Base-by-base conservation (phyloP, 139 green algal species). In the Haematococcus sp. region DNA sequence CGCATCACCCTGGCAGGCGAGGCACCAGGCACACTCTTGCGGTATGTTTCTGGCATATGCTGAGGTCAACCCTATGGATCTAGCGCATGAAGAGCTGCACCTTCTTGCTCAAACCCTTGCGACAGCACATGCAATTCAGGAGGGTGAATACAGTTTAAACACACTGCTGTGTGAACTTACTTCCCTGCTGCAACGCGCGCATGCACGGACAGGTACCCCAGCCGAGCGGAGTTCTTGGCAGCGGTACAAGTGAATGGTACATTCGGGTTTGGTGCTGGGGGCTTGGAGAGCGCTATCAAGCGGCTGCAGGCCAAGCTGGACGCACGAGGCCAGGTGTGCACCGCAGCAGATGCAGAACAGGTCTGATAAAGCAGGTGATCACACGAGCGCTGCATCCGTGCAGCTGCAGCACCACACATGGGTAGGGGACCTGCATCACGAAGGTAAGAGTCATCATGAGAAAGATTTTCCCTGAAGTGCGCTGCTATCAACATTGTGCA, bases 201-300 rank as follows among this genome's bases (percentile, higher is more conserved):
- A 4, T 30, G 20, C 23, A 4, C 40, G 40, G 31, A 19, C 60
- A 75, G 65, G n/a, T 74, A 49, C 66, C 2, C 28, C 55, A 64
- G 30, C 58, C 65, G 33, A 25, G 64, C 27, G 3, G 64, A 63
- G 28, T 70, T 70, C 33, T 55, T 74, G 28, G 66, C 30, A 19
- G 74, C 74, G 0, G 27, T 74, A 22, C 13, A 22, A 4, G n/a
- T 40, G 23, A 70, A 70, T 43, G 25, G 2, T 25, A 65, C 63
- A 2, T 68, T 68, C 51, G 61, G 61, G 32, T 68, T 49, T n/a
- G 61, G 61, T 2, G 15, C 9, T 11, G 61, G 61, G 25, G 61
- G 61, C 17, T 31, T 68, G 31, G 32, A 68, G 25, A 15, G 25
- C 20, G 61, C 61, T 3, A 3, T 68, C 4, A 2, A 51, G 11